Base-by-base conservation (phyloP, 148 eudicot species). In the Limonium bicolor region DNA sequence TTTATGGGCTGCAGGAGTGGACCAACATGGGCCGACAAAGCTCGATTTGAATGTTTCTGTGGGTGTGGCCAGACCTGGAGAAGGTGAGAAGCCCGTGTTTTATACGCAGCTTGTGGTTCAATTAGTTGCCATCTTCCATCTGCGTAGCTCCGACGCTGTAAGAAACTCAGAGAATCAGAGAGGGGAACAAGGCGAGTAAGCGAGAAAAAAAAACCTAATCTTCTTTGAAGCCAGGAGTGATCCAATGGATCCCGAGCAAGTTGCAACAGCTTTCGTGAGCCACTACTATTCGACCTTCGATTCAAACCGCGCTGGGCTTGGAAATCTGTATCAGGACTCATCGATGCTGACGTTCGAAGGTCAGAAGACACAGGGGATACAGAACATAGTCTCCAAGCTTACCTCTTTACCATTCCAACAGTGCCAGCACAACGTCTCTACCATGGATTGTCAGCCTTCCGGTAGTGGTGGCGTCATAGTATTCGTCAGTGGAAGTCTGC, bases 211-310 rank as follows among this genome's bases (percentile, higher is more conserved):
- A n/a, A n/a, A n/a, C n/a, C n/a, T n/a, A n/a, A n/a, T n/a, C n/a
- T n/a, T n/a, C n/a, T n/a, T n/a, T n/a, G n/a, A n/a, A n/a, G n/a
- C n/a, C n/a, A n/a, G n/a, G n/a, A n/a, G n/a, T n/a, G n/a, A n/a
- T n/a, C n/a, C n/a, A n/a, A 70, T 71, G 77, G 77, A 71, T 59
- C 68, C 72, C 27, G 77, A 71, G 50, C 44, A 58, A 21, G 67
- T 71, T 12, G 46, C 77, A 10, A 62, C 54, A 59, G 77, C 77
- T 14, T 71, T 71, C 63, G 77, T 71, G 0, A 68, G 66, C 27
- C 77, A 71, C 62, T 71, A 71, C 77, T 71, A 71, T 68, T 6
- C 77, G 1, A 71, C 77, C 2, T 71, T 71, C 72, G 77, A 71
- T 36, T 37, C 59, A 10, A 71, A 66, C 49, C 61, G 72, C 0